Base-by-base conservation (phyloP, 2,329 filamentous ascomycete species). In the Microdochium paspali region DNA sequence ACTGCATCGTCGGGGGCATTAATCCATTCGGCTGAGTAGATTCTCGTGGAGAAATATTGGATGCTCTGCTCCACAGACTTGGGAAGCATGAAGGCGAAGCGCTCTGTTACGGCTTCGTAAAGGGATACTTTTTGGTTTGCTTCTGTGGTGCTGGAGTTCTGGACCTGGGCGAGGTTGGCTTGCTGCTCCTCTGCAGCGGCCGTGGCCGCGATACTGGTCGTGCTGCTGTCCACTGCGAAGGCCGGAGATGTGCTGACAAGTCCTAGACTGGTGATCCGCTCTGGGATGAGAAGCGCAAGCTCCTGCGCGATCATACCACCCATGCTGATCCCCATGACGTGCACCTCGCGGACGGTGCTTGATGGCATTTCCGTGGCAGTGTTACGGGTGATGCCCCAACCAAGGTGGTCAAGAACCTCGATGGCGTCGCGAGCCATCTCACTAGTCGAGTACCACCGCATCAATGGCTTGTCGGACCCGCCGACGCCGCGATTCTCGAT, bases 251-350 rank as follows among this genome's bases (percentile, higher is more conserved):
- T 86, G 61, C 75, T 80, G 51, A 82, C 65, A 3, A 87, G 72
- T 28, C 68, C 74, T 18, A 87, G 66, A 15, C 74, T 78, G 23
- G 69, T 66, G 46, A 87, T 61, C 44, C 76, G 69, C 12, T 66
- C 52, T 0, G 80, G 79, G 25, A 70, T 65, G n/a, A 71, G 63
- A 54, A 66, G 70, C 21, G 75, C 80, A 3, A 95, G 60, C 67
- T 95, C 90, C 65, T 95, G 90, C 2, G 87, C 80, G 57, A 95
- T 91, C 90, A 95, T 95, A 58, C 90, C 89, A 53, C 89, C 89
- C 77, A 95, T 86, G 50, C 84, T 88, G 53, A 91, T 81, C 48
- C 89, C 90, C 28, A 86, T 72, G 46, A 94, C 63, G 67, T 95
- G 82, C 61, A 70, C 73, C 67, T 56, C 71, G 56, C 60, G 73